Evolutionary conservation across 2,329 filamentous ascomycete genomes (phyloP), one percentile per base, ranked within the genome.

Genomic region (Gliomastix tumulicola): DNA sequence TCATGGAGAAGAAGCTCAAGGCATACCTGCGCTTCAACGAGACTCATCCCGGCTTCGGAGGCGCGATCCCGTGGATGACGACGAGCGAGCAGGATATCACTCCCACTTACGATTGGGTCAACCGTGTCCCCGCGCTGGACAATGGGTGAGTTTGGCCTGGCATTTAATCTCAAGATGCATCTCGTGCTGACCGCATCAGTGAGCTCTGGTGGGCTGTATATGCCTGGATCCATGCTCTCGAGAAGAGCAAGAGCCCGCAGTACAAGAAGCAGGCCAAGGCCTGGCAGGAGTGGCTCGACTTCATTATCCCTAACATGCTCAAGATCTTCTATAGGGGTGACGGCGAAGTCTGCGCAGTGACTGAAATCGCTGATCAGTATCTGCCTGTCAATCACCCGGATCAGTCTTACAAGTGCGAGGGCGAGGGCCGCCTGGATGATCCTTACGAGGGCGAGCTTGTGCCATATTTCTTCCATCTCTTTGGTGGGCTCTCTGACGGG

Each of bases 371-470:
- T 3, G 49, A 65, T 33, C 59, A 64, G 44, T 44, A 44, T 3
- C 47, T 59, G 2, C 44, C 52, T 0, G 48, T 61, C 43, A 32
- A 45, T 1, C 37, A 56, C 17, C 30, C 50, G 2, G 35, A 46
- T 15, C 54, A 57, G 35, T 42, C 44, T 1, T 65, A 66, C 43
- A 41, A 46, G 22, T 66, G 63, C 38, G 60, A 66, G 41, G 51
- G 49, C 22, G 44, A 39, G 6, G 45, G 44, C 1, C 49, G 50
- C 15, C 49, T 66, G 3, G 56, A 66, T 30, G 63, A 66, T 35
- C 63, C 63, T 2, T 66, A 63, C 31, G 63, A 66, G 39, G 63
- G 63, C 30, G 63, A 66, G 41, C 51, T 66, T 1, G 55, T 66
- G 23, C 59, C 59, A 0, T 64, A 56, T 30, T 65, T 60, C 38